Base-by-base conservation (phyloP, 768 basidiomycete species). In the Lanmaoa pseudosensibilis region DNA sequence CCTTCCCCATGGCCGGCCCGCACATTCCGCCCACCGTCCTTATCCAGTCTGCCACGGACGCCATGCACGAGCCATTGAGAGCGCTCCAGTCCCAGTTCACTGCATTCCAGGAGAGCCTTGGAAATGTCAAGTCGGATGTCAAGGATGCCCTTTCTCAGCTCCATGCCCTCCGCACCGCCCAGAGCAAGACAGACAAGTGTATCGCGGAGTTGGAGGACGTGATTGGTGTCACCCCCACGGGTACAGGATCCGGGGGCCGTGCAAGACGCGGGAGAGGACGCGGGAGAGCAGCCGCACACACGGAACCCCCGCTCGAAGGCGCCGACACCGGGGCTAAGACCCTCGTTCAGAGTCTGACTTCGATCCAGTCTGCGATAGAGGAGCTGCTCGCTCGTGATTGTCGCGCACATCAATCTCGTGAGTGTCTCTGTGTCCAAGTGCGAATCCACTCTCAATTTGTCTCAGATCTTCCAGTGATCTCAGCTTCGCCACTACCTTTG, bases 321-420 rank as follows among this genome's bases (percentile, higher is more conserved):
- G 56, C 25, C 3, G 33, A 10, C 5, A 1, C 34, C 3, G 37
- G 16, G 3, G 12, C 11, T 4, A 50, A 43, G 38, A 56, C 62
- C 12, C 50, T 67, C 43, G 3, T 55, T 5, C 46, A 63, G 46
- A 63, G 32, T 11, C 36, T 67, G 32, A 56, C 57, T 48, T 44
- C 58, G 33, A 66, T 70, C 32, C 66, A 66, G 44, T 51, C 58
- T 44, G 55, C 65, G 15, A 45, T 71, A 19, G 58, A 62, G 5
- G 40, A 52, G n/a, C 21, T 71, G 4, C 60, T 70, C 25, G 41
- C 50, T 21, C 65, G 55, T n/a, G 49, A 53, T 25, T 23, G 48
- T 19, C 27, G 37, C 15, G 6, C 34, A 30, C 54, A 52, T 25
- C 48, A 23, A 10, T 38, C 41, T 13, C 36, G 65, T 67, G 41